Base-by-base conservation (phyloP, 2,329 filamentous ascomycete genomes). In the Passalora sequoiae region DNA sequence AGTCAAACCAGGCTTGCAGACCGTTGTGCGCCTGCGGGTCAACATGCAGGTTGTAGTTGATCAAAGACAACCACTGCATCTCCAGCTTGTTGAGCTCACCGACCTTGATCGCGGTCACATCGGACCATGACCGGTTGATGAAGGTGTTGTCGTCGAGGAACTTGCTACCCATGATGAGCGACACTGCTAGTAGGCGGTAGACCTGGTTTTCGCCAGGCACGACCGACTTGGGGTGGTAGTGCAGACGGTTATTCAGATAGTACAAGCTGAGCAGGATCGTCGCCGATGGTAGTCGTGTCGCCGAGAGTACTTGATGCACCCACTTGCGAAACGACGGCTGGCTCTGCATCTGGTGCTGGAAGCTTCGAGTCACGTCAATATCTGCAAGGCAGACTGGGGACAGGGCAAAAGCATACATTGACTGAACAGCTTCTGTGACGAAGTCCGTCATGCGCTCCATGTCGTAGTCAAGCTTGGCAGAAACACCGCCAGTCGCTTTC, bases 131-230 rank as follows among this genome's bases (percentile, higher is more conserved):
- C 43, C 87, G 84, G 70, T 95, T 96, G 74, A 95, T 89, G 69
- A 96, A 96, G 4, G 89, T 96, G 69, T 95, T 95, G 73, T 95
- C 89, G 60, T 96, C 89, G 54, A 95, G 73, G 60, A 95, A 96
- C 71, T 96, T 96, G 79, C 88, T 94, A 47, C 88, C 89, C 40
- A 96, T 75, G 39, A 96, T 77, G 44, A 96, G 72, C 6, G 85
- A 81, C 27, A 91, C 84, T 5, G 89, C 94, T 52, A 95, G 76
- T 71, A 94, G 83, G 48, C 88, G 84, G 75, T 91, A 94, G 42
- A 94, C 77, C 62, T 92, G 83, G 31, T 83, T 84, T 42, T 77
- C 73, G 29, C 71, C 72, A 38, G 72, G 67, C 12, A 47, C 44
- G 24, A 63, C 51, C 21, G 59, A 59, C 16, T 55, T 51, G 12